Evolutionary conservation across 805 yeast genomes (phyloP).

Genomic region (Saccharomycodes ludwigii): DNA sequence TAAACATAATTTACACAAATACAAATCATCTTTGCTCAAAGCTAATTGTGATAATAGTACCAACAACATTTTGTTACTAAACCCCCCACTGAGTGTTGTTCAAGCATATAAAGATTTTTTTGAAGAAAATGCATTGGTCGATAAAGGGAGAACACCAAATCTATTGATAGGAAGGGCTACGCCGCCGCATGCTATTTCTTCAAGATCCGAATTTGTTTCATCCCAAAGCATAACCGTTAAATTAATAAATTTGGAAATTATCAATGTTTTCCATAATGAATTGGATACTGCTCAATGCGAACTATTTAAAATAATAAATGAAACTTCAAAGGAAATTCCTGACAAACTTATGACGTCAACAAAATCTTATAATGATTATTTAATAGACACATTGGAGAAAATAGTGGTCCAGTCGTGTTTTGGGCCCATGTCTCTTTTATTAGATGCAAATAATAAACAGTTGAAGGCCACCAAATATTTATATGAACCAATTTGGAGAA

Average conservation of each 20-base stretch:
- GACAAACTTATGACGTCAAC: neutral
- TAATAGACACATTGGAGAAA: slow-evolving; percentile 1
- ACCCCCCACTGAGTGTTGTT: slow-evolving; percentile 71
- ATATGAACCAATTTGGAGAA: neutral
- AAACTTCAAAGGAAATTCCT: neutral
- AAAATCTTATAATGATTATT: neutral
- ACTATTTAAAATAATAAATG: neutral
- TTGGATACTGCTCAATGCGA: too few species aligned
- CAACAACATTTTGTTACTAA: slow-evolving; percentile 48
- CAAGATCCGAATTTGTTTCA: too few species aligned
- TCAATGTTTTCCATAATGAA: too few species aligned
- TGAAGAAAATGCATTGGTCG: slow-evolving; percentile 41
- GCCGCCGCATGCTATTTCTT: too few species aligned
- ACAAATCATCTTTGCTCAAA: slow-evolving; percentile 31
- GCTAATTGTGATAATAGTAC: too few species aligned
- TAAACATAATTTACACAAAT: too few species aligned
- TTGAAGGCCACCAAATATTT: too few species aligned
- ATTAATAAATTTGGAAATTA: too few species aligned
- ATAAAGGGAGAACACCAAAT: slow-evolving; percentile 33
- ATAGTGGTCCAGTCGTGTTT: neutral
- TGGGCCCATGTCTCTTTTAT: neutral
- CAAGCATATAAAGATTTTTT: too few species aligned
- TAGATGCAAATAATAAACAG: neutral
- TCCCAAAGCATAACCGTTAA: too few species aligned
- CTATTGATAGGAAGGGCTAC: slow-evolving; percentile 38